These are phyloP conservation scores for Rubia yunnanensis DNA, from an alignment of 257 asterid species.

Conservation along the genomic window DNA sequence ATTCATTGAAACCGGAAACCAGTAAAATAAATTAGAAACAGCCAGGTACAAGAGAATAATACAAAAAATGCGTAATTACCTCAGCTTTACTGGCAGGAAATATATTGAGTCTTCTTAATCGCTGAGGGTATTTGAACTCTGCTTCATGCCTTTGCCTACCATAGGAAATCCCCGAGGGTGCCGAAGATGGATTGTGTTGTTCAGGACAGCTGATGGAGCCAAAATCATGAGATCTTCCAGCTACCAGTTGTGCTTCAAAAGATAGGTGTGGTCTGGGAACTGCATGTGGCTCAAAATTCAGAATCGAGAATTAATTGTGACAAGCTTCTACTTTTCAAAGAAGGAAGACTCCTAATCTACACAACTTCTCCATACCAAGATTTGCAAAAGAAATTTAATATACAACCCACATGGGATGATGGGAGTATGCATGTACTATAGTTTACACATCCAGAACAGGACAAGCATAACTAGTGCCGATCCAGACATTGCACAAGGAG, in stretches of 20 bases:
- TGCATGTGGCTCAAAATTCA: slow-evolving; percentile 25
- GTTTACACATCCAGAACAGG: background rate
- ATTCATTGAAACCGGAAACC: background rate
- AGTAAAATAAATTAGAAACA: too few relatives aligned
- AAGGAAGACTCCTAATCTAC: background rate
- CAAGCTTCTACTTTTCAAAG: background rate
- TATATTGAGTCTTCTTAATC: slow-evolving; percentile 79
- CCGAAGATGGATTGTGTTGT: slow-evolving; percentile 60
- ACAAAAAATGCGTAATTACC: slow-evolving; percentile 37
- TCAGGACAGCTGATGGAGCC: slow-evolving; percentile 81
- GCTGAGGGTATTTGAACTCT: slow-evolving; percentile 77
- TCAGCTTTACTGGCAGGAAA: slow-evolving; percentile 86
- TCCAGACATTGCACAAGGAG: background rate
- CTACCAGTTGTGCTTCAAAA: slow-evolving; percentile 93
- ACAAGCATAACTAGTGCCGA: background rate
- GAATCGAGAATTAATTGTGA: background rate
- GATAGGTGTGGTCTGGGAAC: slow-evolving; percentile 95
- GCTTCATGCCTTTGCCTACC: slow-evolving; percentile 94
- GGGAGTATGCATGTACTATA: too few relatives aligned
- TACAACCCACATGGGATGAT: too few relatives aligned
- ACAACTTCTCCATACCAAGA: background rate
- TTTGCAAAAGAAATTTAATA: background rate
- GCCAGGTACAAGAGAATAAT: too few relatives aligned
- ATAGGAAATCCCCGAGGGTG: slow-evolving; percentile 40
- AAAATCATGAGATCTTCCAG: slow-evolving; percentile 88